Conservation (phyloP, 1,284 basidiomycete genomes). For the Vanrija humicola region DNA sequence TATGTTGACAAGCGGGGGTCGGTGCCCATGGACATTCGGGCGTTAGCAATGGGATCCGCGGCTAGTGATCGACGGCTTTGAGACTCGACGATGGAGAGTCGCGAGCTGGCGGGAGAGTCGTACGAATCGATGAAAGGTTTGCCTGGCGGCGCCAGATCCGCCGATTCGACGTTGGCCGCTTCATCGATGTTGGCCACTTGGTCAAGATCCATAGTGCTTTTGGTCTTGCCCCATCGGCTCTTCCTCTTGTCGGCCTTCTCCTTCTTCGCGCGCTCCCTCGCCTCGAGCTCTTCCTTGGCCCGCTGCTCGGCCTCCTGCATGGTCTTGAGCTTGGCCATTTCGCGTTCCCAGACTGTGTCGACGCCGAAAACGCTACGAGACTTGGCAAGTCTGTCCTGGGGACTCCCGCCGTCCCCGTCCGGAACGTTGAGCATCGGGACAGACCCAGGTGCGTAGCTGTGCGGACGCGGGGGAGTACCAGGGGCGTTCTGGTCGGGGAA, state of each 20-base stretch:
- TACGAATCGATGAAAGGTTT: too few relatives aligned
- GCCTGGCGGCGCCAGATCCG: too few relatives aligned
- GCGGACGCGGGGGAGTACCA: too few relatives aligned
- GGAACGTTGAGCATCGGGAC: slow-evolving; percentile 1
- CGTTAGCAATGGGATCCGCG: not conserved
- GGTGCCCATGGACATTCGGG: not conserved
- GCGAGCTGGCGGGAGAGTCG: too few relatives aligned
- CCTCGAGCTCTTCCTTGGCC: slow-evolving; percentile 19
- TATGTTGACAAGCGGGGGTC: not conserved
- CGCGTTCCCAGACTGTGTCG: slow-evolving; percentile 46
- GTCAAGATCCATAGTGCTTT: not conserved
- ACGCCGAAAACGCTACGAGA: slow-evolving; percentile 44
- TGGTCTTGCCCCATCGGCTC: slow-evolving; percentile 4
- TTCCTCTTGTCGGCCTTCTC: slow-evolving; percentile 7
- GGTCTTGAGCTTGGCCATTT: slow-evolving; percentile 39
- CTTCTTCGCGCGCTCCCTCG: slow-evolving; percentile 9
- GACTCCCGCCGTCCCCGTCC: not conserved
- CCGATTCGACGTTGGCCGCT: too few relatives aligned
- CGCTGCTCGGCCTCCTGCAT: slow-evolving; percentile 29
- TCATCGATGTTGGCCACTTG: too few relatives aligned
- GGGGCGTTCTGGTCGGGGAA: not conserved
- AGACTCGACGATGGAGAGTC: too few relatives aligned
- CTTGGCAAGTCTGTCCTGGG: slow-evolving; percentile 24
- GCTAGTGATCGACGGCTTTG: too few relatives aligned
- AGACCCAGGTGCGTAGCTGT: too few relatives aligned